A percentile compares a stretch with the other conserved stretches of the same genome.
Evolutionary conservation across 2,329 filamentous ascomycete species (phyloP).

Genomic region (Alternaria atra): DNA sequence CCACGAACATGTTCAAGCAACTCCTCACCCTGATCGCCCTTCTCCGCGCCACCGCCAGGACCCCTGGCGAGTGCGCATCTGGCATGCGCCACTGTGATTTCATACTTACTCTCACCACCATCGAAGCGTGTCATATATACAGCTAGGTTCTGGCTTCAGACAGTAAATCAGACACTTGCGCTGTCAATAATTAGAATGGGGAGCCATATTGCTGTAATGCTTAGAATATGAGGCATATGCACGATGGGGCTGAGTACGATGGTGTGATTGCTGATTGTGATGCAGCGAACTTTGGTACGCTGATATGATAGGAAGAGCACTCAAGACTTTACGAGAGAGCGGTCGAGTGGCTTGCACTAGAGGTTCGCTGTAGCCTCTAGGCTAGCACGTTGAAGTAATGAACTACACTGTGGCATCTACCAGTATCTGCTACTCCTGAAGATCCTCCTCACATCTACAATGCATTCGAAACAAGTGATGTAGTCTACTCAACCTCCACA

Average conservation of each 20-base stretch:
- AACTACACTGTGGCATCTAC: not conserved
- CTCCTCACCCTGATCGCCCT: not conserved
- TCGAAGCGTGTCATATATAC: not conserved
- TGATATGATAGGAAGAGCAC: not conserved
- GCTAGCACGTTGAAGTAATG: not conserved
- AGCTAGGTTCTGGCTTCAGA: not conserved
- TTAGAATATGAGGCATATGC: not conserved
- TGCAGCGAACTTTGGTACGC: not conserved
- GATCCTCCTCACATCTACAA: not conserved
- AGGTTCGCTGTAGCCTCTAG: not conserved
- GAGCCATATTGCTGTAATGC: not conserved
- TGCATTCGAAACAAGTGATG: not conserved
- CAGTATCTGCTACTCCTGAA: not conserved
- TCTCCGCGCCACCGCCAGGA: not conserved
- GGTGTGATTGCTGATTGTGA: not conserved
- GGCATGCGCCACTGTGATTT: not conserved
- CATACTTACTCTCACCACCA: not conserved
- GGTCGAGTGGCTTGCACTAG: not conserved
- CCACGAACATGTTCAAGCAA: not conserved
- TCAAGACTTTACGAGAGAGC: not conserved
- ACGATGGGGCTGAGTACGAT: not conserved
- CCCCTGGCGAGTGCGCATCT: not conserved
- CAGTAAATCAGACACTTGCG: not conserved
- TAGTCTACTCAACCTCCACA: not conserved
- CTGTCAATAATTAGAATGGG: not conserved